Base-by-base conservation (phyloP, 768 basidiomycete species). In the Cyclocybe cylindracea region DNA sequence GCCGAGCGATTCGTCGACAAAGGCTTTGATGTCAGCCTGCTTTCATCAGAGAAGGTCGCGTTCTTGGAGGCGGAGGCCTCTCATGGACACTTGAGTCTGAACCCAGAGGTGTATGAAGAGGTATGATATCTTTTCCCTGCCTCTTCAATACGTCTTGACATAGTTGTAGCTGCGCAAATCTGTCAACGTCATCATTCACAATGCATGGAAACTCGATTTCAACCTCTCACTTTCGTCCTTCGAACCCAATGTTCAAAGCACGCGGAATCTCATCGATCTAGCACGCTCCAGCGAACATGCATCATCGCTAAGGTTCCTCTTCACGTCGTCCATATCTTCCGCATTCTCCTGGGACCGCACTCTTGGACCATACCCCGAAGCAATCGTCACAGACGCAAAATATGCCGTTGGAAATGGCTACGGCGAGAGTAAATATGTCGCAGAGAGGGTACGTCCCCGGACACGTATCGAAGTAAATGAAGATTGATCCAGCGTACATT, bases 131-230 rank as follows among this genome's bases (percentile, higher is more conserved):
- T 34, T 8, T 14, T 46, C n/a, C 2, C 14, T 35, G 39, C 10
- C 36, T 39, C 24, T 39, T 34, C 24, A 10, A 44, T 36, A 13
- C 18, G 31, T 2, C n/a, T 47, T 53, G 46, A 2, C 14, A n/a
- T 42, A 7, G 34, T 3, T 16, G 2, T 41, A 72, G 67, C 54
- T 76, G 8, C 58, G 62, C 10, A 50, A 58, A 14, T 59, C 58
- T 5, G 60, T 73, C 5, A 76, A 67, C 0, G 48, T 54, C 10
- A 70, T 80, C 51, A 69, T 78, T 9, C 77, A 79, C 47, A 75
- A 70, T 43, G 78, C 77, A 2, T 80, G 78, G 78, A 68, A 61
- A 18, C 60, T 80, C n/a, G 72, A 80, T 39, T 79, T 79, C 58
- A 80, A 78, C 50, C 31, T 73, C 18, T 52, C 69, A 0, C 57